These are phyloP conservation scores for Sphagnurus paluster DNA, from an alignment of 1,284 basidiomycete species.

Conservation along the genomic window DNA sequence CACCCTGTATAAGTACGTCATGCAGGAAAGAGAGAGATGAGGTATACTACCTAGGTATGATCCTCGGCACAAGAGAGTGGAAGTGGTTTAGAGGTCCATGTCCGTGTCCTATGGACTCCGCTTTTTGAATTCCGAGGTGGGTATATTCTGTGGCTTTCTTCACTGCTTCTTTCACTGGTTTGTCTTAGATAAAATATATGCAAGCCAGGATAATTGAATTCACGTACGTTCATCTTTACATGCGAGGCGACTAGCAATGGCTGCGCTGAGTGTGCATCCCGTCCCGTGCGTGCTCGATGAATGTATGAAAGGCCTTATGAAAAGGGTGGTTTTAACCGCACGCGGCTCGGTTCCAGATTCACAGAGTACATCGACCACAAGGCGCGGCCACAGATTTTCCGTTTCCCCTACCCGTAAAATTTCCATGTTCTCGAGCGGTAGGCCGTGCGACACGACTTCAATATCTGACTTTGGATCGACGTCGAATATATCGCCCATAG, in stretches of 20 bases:
- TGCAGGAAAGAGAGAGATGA: background rate
- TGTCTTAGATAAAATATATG: background rate
- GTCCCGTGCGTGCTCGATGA: slow-evolving; percentile 88
- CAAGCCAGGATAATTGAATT: background rate
- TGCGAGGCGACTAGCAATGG: slow-evolving; percentile 72
- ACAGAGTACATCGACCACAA: slow-evolving; percentile 82
- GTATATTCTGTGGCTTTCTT: slow-evolving; percentile 70
- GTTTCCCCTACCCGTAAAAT: slow-evolving; percentile 42
- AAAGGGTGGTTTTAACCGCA: slow-evolving; percentile 54
- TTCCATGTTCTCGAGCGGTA: slow-evolving; percentile 59
- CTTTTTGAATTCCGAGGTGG: slow-evolving; percentile 74
- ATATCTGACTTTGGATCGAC: slow-evolving; percentile 28
- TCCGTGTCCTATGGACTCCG: slow-evolving; percentile 73
- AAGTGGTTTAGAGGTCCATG: slow-evolving; percentile 89
- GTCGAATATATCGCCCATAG: slow-evolving; percentile 44
- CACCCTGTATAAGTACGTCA: background rate
- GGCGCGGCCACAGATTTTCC: slow-evolving; percentile 19
- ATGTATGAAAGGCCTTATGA: slow-evolving; percentile 66
- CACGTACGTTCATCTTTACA: slow-evolving; percentile 50
- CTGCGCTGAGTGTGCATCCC: slow-evolving; percentile 89
- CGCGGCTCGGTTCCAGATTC: slow-evolving; percentile 37
- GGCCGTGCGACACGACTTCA: slow-evolving; percentile 40
- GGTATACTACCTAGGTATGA: slow-evolving; percentile 64
- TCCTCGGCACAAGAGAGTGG: slow-evolving; percentile 54
- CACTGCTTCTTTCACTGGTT: slow-evolving; percentile 60